Evolutionary conservation across 2,329 filamentous ascomycete species (phyloP).

Genomic region (Aspergillus quadricinctus): DNA sequence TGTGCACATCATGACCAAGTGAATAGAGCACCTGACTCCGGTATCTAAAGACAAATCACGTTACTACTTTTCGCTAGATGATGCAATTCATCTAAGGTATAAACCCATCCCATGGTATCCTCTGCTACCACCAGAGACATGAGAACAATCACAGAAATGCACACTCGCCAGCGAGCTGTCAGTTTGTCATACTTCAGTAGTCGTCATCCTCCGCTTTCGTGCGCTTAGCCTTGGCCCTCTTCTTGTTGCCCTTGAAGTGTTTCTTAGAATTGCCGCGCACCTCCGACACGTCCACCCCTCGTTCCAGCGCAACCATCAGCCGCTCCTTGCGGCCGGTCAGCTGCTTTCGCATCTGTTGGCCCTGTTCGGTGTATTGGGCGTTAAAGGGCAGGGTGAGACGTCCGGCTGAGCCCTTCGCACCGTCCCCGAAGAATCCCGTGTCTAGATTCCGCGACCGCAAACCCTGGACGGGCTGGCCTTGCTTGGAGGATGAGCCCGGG

Average conservation of each 20-base stretch:
- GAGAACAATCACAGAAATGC: slow-evolving; percentile 3
- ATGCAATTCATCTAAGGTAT: not conserved
- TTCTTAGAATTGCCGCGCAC: slow-evolving; percentile 70
- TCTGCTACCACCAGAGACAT: not conserved
- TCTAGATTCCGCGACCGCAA: slow-evolving; percentile 74
- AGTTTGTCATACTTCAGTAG: slow-evolving; percentile 22
- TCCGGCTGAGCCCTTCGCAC: slow-evolving; percentile 54
- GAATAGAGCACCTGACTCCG: not conserved
- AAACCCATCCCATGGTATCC: not conserved
- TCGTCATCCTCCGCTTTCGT: slow-evolving; percentile 28
- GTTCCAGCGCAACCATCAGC: slow-evolving; percentile 76
- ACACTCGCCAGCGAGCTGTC: slow-evolving; percentile 20
- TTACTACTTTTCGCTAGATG: not conserved
- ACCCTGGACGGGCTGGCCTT: slow-evolving; percentile 53
- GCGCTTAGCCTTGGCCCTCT: slow-evolving; percentile 29
- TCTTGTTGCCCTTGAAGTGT: slow-evolving; percentile 54
- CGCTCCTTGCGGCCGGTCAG: slow-evolving; percentile 77
- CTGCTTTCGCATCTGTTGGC: slow-evolving; percentile 65
- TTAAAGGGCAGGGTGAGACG: slow-evolving; percentile 79
- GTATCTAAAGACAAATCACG: not conserved
- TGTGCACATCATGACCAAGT: too few relatives aligned
- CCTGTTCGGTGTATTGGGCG: slow-evolving; percentile 83
- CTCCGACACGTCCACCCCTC: slow-evolving; percentile 77
- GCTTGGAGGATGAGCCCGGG: slow-evolving; percentile 7
- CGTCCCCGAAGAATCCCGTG: slow-evolving; percentile 78